Evolutionary conservation across 2,329 filamentous ascomycete genomes (phyloP).

Genomic region (Blastomyces percursus): DNA sequence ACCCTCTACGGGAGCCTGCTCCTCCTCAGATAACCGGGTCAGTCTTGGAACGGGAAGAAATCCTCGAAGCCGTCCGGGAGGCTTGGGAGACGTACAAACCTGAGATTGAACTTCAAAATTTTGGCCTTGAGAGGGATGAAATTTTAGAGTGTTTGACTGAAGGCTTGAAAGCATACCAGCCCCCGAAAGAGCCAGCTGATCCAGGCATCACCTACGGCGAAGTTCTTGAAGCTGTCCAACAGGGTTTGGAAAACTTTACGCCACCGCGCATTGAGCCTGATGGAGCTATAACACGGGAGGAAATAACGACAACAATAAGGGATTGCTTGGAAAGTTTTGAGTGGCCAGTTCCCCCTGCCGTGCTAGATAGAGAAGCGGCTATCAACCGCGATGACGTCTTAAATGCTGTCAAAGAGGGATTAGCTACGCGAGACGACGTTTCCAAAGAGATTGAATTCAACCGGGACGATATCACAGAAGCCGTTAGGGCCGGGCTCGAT

Average conservation of each 20-base stretch:
- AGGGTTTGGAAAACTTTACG: constrained; percentile 69
- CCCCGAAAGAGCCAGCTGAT: constrained; percentile 33
- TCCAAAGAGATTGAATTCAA: constrained; percentile 42
- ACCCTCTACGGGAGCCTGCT: constrained; percentile 49
- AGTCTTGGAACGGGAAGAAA: constrained; percentile 64
- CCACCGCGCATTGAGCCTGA: constrained; percentile 62
- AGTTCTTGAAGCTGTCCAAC: constrained; percentile 73
- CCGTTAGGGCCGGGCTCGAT: constrained; percentile 18
- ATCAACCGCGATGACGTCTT: constrained; percentile 63
- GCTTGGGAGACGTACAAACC: constrained; percentile 93
- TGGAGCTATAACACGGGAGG: constrained; percentile 61
- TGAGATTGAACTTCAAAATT: constrained; percentile 80
- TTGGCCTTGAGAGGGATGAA: constrained; percentile 82
- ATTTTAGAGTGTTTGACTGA: constrained; percentile 77
- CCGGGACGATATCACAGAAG: constrained; percentile 2
- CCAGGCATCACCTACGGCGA: constrained; percentile 66
- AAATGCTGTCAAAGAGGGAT: constrained; percentile 74
- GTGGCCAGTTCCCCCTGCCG: constrained; percentile 47
- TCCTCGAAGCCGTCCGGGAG: constrained; percentile 75
- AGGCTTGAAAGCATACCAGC: constrained; percentile 64
- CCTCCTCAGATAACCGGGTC: constrained; percentile 38
- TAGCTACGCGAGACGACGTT: constrained; percentile 91
- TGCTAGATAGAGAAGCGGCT: constrained; percentile 23
- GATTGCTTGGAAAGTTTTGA: constrained; percentile 82
- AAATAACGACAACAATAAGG: constrained; percentile 70